Conservation (phyloP, 2,329 filamentous ascomycete genomes). For the Xylaria sp. region DNA sequence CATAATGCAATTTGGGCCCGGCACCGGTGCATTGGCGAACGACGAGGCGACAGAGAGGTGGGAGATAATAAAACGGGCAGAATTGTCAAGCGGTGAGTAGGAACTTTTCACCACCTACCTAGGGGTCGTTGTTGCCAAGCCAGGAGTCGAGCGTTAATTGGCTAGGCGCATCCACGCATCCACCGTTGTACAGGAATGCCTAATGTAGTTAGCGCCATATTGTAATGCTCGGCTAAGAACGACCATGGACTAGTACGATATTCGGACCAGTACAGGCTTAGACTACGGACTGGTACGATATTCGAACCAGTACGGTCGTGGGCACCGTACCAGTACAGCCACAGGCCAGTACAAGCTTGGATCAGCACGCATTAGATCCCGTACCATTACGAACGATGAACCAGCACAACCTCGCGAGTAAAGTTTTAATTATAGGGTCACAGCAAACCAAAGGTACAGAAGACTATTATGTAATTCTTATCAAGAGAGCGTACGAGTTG, state of each 20-base stretch:
- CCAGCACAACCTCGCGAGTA: not conserved
- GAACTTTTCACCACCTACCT: constrained; percentile 44
- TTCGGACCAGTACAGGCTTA: not conserved
- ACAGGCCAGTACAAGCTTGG: not conserved
- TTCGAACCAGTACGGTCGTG: not conserved
- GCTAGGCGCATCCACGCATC: too few species aligned
- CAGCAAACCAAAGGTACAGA: too few species aligned
- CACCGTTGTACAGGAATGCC: too few species aligned
- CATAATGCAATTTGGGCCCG: constrained; percentile 63
- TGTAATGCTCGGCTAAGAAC: too few species aligned
- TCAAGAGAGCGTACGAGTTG: too few species aligned
- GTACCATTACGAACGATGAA: not conserved
- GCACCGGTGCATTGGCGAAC: constrained; percentile 32
- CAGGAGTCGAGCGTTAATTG: not conserved
- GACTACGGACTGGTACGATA: not conserved
- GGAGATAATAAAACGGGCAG: constrained; percentile 48
- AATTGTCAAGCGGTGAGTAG: constrained; percentile 49
- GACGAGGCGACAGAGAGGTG: constrained; percentile 26
- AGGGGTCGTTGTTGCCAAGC: not conserved
- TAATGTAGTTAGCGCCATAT: too few species aligned
- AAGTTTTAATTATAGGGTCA: too few species aligned
- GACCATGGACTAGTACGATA: not conserved
- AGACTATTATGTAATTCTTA: too few species aligned
- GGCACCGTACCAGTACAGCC: not conserved
- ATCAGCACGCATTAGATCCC: too few species aligned